These are phyloP conservation scores for Kwoniella dejecticola DNA, from an alignment of 768 basidiomycete genomes.

Conservation along the genomic window DNA sequence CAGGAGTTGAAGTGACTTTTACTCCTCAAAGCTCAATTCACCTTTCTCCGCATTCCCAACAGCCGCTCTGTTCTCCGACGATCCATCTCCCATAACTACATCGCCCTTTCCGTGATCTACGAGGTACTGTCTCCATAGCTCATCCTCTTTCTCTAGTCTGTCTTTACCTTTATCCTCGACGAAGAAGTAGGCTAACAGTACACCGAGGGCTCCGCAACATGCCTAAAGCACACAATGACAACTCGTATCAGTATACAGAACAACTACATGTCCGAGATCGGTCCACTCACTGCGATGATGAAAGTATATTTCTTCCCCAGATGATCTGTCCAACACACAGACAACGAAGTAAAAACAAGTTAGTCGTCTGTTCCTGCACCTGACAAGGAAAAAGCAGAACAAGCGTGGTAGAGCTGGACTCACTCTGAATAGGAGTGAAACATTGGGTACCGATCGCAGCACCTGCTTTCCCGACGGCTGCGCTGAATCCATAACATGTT, in stretches of 20 bases:
- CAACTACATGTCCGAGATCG: too few relatives aligned
- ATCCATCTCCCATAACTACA: slow-evolving; percentile 44
- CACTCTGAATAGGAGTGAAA: slow-evolving; percentile 41
- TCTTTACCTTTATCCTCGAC: slow-evolving; percentile 45
- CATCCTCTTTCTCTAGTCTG: slow-evolving; percentile 44
- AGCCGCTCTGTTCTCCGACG: slow-evolving; percentile 8
- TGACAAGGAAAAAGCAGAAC: too few relatives aligned
- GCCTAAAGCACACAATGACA: slow-evolving; percentile 18
- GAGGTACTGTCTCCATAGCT: slow-evolving; percentile 44
- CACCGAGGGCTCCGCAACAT: slow-evolving; percentile 35
- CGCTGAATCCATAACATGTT: slow-evolving; percentile 64
- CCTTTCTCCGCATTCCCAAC: slow-evolving; percentile 31
- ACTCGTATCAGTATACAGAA: too few relatives aligned
- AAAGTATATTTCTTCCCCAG: slow-evolving; percentile 48
- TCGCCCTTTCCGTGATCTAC: slow-evolving; percentile 43
- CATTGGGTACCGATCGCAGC: slow-evolving; percentile 57
- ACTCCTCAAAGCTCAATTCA: slow-evolving; percentile 21
- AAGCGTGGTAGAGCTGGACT: slow-evolving; percentile 4
- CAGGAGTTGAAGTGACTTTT: background rate
- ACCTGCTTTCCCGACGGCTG: slow-evolving; percentile 59
- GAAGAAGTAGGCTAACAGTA: slow-evolving; percentile 41
- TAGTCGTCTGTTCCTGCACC: too few relatives aligned
- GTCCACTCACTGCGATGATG: slow-evolving; percentile 34
- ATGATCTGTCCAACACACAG: slow-evolving; percentile 13
- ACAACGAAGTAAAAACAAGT: too few relatives aligned